These are phyloP conservation scores for Hymenoscyphus linearis DNA, from an alignment of 2,329 filamentous ascomycete species.

Conservation along the genomic window DNA sequence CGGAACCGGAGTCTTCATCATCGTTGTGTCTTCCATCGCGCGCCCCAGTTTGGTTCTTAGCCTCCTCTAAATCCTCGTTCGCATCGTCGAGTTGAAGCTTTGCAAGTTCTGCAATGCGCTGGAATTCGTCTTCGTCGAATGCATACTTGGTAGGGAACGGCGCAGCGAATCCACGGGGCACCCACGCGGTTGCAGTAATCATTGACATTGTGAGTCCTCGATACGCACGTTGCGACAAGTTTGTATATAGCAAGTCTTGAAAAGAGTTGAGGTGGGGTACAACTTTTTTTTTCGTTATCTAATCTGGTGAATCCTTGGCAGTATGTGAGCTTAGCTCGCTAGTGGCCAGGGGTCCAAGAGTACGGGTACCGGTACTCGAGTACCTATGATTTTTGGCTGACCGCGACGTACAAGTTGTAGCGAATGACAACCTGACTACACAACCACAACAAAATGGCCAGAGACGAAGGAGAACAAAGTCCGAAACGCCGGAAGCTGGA, in stretches of 20 bases:
- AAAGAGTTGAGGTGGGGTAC: not conserved
- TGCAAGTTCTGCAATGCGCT: constrained; percentile 53
- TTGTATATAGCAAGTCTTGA: not conserved
- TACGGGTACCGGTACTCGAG: too few relatives aligned
- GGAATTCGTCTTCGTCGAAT: constrained; percentile 53
- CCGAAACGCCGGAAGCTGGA: constrained; percentile 65
- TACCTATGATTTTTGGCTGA: not conserved
- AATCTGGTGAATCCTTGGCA: constrained; percentile 1
- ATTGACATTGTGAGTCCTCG: constrained; percentile 36
- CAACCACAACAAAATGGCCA: constrained; percentile 31
- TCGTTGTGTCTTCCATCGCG: constrained; percentile 31
- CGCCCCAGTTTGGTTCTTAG: constrained; percentile 32
- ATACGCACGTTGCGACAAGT: constrained; percentile 4
- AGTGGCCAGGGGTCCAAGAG: not conserved
- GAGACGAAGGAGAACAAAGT: constrained; percentile 39
- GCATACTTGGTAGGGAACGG: constrained; percentile 53
- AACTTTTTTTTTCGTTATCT: constrained; percentile 11
- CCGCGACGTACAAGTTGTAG: too few relatives aligned
- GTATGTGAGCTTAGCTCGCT: not conserved
- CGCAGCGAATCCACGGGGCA: constrained; percentile 53
- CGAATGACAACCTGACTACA: not conserved
- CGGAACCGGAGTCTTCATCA: constrained; percentile 35
- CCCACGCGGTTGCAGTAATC: constrained; percentile 56
- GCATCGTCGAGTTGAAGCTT: constrained; percentile 75
- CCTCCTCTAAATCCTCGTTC: constrained; percentile 72